Base-by-base conservation (phyloP, 2,329 filamentous ascomycete species). In the Trichoderma harzianum region DNA sequence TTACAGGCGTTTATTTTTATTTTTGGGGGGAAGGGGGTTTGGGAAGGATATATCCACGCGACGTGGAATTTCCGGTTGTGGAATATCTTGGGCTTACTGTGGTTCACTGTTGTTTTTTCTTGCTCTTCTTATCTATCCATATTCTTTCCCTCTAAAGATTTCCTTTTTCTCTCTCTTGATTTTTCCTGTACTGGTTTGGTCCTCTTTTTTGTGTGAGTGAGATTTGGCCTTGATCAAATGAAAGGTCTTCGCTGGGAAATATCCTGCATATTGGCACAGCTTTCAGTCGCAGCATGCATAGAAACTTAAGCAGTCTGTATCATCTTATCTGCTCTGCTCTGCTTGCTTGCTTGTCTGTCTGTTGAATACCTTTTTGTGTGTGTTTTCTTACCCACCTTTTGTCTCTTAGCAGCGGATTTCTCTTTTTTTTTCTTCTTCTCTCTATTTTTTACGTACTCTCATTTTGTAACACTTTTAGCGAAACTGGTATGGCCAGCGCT, bases 1-100 rank as follows among this genome's bases (percentile, higher is more conserved):
- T 72, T 71, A 57, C 71, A 71, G 71, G 71, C 71, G 67, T 72
- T 72, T 51, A 26, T 28, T 21, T 53, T 26, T 16, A 16, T 28
- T 55, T 55, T 21, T 62, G 7, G 14, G 60, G n/a, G 58, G n/a
- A 24, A 51, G 43, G 43, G 43, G 43, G 1, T 1, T 21, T 58
- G 43, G 66, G 43, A 64, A 51, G 43, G 71, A 30, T 26, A 5
- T 26, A 28, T 26, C 67, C 39, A 28, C 36, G 47, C 36, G 32
- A 65, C 10, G 34, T 32, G 71, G 66, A 21, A 26, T 21, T 51
- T 47, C 47, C 28, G 66, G 36, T n/a, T 70, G 28, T 60, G 71
- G 66, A 53, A 28, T 55, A 72, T 55, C n/a, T 39, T 36, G 51
- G 60, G 43, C n/a, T 47, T 58, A 43, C 26, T 65, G 28, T 10